A percentile compares a stretch with the other conserved stretches of the same genome.
These are phyloP conservation scores for Xylogone sp. DNA, from an alignment of 2,329 filamentous ascomycete species.

Conservation along the genomic window DNA sequence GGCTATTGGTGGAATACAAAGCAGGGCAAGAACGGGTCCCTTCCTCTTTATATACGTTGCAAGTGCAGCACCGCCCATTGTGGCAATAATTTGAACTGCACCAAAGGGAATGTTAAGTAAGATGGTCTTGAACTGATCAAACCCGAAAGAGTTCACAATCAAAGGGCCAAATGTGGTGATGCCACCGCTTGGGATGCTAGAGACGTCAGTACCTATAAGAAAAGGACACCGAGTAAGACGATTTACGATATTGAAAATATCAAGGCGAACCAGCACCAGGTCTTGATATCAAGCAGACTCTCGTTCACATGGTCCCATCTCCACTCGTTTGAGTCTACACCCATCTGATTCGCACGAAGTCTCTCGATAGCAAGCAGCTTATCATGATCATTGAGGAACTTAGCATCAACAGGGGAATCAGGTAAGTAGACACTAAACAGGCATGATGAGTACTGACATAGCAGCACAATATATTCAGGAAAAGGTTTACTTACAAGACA, in stretches of 20 bases:
- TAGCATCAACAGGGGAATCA: conserved; percentile 25
- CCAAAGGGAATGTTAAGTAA: conserved; percentile 39
- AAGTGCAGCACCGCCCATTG: conserved; percentile 52
- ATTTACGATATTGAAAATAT: conserved; percentile 22
- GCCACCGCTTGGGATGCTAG: conserved; percentile 5
- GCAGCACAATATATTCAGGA: neutral
- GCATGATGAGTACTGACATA: neutral
- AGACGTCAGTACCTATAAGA: neutral
- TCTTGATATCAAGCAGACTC: conserved; percentile 28
- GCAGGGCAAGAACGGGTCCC: conserved; percentile 46
- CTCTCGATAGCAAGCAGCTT: conserved; percentile 51
- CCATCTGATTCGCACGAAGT: conserved; percentile 51
- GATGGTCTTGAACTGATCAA: conserved; percentile 34
- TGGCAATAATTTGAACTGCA: conserved; percentile 56
- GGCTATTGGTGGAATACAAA: conserved; percentile 53
- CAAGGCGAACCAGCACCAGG: conserved; percentile 31
- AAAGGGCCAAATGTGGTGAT: conserved; percentile 30
- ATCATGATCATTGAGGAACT: conserved; percentile 46
- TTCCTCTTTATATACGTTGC: conserved; percentile 53
- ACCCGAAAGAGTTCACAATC: conserved; percentile 39
- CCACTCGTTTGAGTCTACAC: conserved; percentile 49
- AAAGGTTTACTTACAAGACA: conserved; percentile 30
- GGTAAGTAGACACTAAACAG: conserved; percentile 18
- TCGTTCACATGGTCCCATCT: conserved; percentile 42
- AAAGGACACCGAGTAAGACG: neutral